Conservation (phyloP, 2,329 filamentous ascomycete species). For the Fusarium sp. region DNA sequence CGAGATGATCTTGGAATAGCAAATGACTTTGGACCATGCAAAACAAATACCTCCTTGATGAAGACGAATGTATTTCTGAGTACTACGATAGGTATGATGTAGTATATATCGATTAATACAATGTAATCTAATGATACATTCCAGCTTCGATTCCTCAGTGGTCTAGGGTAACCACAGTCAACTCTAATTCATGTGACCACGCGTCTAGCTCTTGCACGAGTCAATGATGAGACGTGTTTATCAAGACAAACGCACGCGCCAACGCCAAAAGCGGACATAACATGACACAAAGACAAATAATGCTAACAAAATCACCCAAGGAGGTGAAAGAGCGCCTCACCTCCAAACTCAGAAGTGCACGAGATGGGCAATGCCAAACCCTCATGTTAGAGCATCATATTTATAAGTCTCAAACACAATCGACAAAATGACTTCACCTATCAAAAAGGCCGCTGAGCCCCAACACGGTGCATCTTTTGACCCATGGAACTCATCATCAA, state of each 20-base stretch:
- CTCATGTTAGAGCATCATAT: background rate
- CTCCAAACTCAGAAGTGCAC: background rate
- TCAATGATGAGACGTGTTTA: conserved; percentile 30
- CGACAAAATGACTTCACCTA: conserved; percentile 14
- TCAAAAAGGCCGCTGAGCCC: conserved; percentile 55
- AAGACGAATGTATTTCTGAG: too few relatives aligned
- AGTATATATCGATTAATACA: background rate
- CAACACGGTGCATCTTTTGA: conserved; percentile 65
- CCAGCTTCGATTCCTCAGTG: background rate
- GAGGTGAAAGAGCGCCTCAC: background rate
- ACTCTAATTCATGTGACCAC: conserved; percentile 44
- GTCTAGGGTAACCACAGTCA: conserved; percentile 9
- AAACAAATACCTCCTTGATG: too few relatives aligned
- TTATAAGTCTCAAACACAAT: background rate
- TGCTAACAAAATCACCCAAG: background rate
- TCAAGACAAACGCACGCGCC: conserved; percentile 37
- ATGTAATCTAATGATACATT: background rate
- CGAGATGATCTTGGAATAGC: fast-evolving
- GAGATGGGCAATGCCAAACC: background rate
- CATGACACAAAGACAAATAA: conserved; percentile 27
- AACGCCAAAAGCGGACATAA: conserved; percentile 33
- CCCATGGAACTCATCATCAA: conserved; percentile 78
- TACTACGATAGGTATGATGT: too few relatives aligned
- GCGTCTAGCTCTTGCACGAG: conserved; percentile 36
- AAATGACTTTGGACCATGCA: background rate